Base-by-base conservation (phyloP, 805 yeast species). In the Yarrowia hollandica region DNA sequence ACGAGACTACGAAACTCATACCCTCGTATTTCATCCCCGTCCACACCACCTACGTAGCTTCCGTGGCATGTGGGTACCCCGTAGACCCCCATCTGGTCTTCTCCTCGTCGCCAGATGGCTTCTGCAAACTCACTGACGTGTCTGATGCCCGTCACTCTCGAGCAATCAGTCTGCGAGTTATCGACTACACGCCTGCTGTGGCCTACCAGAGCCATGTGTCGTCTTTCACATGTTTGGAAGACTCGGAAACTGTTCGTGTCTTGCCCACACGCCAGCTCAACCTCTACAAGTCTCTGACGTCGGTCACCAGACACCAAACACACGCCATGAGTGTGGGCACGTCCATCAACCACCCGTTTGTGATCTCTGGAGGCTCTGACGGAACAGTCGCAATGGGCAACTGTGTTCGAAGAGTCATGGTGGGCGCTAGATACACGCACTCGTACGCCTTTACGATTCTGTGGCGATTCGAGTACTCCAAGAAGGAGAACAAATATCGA, bases 291-390 rank as follows among this genome's bases (percentile, higher is more conserved):
- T 14, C 75, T 64, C 67, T 74, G 64, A 18, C 66, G 56, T 16
- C 72, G 64, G 60, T 80, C 1, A 71, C 76, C 0, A 65, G 73
- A 31, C 80, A 76, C 54, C 74, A 72, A 8, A 74, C 79, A 0
- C 72, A 79, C 0, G 69, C 77, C 1, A 72, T 74, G 15, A 64
- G 79, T 0, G 58, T 77, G 0, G 77, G 77, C 0, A 63, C 75
- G 0, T 78, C 83, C 0, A 62, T 65, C 11, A 38, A 71, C 9
- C 85, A 82, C 62, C 84, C 85, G 10, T 65, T 79, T 60, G 55
- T 76, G 1, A 63, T 80, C 10, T 65, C 77, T 7, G 84, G 84
- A 2, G 77, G 80, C 3, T 66, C 82, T 1, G 83, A 81, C 65
- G 85, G 85, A 1, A 66, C 69, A 1, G 62, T 81, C 1, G 70